Evolutionary conservation across 495 filamentous ascomycete genomes (phyloP).

Genomic region (Beverwykella pulmonaria): DNA sequence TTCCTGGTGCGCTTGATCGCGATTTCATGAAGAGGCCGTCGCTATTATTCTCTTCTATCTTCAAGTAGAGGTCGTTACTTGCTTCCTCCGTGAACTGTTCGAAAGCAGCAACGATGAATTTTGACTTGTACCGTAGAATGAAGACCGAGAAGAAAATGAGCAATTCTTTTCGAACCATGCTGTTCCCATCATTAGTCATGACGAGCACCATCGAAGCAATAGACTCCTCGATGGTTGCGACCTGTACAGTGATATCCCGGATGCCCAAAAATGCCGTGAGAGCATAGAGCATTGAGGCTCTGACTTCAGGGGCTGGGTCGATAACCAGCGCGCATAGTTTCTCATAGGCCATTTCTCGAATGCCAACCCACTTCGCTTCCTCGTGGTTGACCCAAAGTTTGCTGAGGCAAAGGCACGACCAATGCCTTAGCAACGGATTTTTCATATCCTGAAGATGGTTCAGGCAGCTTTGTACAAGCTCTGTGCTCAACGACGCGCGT

Average conservation of each 20-base stretch:
- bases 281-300: constrained; percentile 89
- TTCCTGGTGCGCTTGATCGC: neutral
- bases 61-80: constrained; percentile 4
- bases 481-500: constrained; percentile 79
- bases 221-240: constrained; percentile 84
- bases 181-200: constrained; percentile 88
- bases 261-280: constrained; percentile 93
- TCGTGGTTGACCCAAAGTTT: constrained; percentile 90
- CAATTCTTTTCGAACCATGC: constrained; percentile 88
- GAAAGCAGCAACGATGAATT: constrained; percentile 88
- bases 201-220: constrained; percentile 81
- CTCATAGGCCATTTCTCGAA: constrained; percentile 75
- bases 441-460: constrained; percentile 78
- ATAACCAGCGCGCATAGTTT: constrained; percentile 77
- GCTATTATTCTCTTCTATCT: constrained; percentile 23
- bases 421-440: constrained; percentile 88
- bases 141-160: constrained; percentile 93
- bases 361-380: constrained; percentile 92
- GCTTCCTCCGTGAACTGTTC: constrained; percentile 88
- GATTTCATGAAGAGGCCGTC: constrained; percentile 35
- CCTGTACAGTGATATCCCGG: constrained; percentile 86
- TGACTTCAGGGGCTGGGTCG: constrained; percentile 93
- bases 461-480: constrained; percentile 82
- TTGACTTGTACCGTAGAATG: constrained; percentile 85
- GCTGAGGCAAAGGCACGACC: constrained; percentile 94